Evolutionary conservation across 768 basidiomycete species (phyloP).

Genomic region (Cyathus striatus): DNA sequence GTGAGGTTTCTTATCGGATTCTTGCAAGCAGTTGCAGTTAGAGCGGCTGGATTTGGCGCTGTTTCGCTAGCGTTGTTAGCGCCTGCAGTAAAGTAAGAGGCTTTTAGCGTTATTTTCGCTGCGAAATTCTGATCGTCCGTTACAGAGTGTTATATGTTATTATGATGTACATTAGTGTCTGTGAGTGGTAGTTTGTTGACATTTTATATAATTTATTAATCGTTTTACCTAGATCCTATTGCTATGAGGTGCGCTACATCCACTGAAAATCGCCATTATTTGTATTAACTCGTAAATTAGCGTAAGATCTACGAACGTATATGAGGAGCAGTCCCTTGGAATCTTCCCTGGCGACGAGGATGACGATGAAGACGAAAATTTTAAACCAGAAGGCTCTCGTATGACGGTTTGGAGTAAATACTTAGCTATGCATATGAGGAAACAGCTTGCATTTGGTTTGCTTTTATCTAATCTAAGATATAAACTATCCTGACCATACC

Average conservation of each 20-base stretch:
- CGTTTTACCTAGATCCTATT: slow-evolving; percentile 52
- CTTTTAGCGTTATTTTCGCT: slow-evolving; percentile 5
- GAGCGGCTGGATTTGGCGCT: slow-evolving; percentile 84
- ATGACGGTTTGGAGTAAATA: slow-evolving; percentile 72
- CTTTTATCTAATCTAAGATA: slow-evolving; percentile 2
- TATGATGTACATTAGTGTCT: slow-evolving; percentile 91
- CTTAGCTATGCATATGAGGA: slow-evolving; percentile 75
- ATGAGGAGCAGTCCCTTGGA: slow-evolving; percentile 90
- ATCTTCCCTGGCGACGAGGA: slow-evolving; percentile 55
- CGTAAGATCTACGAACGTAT: slow-evolving; percentile 90
- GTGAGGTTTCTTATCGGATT: slow-evolving; percentile 69
- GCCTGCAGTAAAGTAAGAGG: slow-evolving; percentile 86
- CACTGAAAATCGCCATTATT: neutral
- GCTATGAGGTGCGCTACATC: slow-evolving; percentile 58
- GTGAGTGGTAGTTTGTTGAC: slow-evolving; percentile 37
- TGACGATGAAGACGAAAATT: slow-evolving; percentile 42
- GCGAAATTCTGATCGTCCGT: slow-evolving; percentile 2
- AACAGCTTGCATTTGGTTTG: slow-evolving; percentile 88
- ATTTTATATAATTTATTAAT: slow-evolving; percentile 1
- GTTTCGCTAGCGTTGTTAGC: slow-evolving; percentile 71
- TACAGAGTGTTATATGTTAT: slow-evolving; percentile 77
- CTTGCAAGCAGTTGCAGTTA: slow-evolving; percentile 75
- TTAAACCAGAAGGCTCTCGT: slow-evolving; percentile 38
- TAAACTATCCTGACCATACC: slow-evolving; percentile 1
- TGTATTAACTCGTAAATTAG: slow-evolving; percentile 24